A percentile compares a stretch with the other conserved stretches of the same genome.
These are phyloP conservation scores for Dothistroma septosporum DNA, from an alignment of 2,329 filamentous ascomycete genomes.

Conservation along the genomic window DNA sequence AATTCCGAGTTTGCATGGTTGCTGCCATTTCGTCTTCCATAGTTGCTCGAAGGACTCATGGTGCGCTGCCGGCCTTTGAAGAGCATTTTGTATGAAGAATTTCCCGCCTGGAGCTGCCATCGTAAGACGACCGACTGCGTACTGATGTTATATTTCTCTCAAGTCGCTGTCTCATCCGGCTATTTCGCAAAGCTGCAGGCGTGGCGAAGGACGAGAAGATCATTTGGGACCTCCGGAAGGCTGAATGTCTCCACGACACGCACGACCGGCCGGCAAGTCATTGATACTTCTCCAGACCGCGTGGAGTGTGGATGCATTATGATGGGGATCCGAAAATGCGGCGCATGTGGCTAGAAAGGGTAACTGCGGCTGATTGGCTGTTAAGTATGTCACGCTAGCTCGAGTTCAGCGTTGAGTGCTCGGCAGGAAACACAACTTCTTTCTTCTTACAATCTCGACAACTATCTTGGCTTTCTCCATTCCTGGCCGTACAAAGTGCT, in stretches of 20 bases:
- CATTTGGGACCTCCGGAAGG: no score
- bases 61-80: conserved; percentile 41
- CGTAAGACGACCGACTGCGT: neutral
- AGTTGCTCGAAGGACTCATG: conserved; percentile 47
- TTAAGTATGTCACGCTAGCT: neutral
- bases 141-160: neutral
- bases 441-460: neutral
- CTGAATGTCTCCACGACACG: neutral
- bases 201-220: no score
- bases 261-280: neutral
- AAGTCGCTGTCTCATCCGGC: neutral
- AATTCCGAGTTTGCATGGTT: conserved; percentile 55
- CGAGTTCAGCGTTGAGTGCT: neutral
- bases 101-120: conserved; percentile 27
- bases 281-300: neutral
- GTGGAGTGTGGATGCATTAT: neutral
- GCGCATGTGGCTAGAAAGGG: neutral
- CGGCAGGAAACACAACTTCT: neutral
- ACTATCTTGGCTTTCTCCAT: neutral
- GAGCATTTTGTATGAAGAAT: conserved; percentile 47
- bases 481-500: neutral
- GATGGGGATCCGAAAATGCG: neutral
- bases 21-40: conserved; percentile 75
- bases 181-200: neutral
- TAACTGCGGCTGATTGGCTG: neutral